phyloP scores from a whole-genome alignment of 129 eudicot genomes.

The Flaveria trinervia region DNA sequence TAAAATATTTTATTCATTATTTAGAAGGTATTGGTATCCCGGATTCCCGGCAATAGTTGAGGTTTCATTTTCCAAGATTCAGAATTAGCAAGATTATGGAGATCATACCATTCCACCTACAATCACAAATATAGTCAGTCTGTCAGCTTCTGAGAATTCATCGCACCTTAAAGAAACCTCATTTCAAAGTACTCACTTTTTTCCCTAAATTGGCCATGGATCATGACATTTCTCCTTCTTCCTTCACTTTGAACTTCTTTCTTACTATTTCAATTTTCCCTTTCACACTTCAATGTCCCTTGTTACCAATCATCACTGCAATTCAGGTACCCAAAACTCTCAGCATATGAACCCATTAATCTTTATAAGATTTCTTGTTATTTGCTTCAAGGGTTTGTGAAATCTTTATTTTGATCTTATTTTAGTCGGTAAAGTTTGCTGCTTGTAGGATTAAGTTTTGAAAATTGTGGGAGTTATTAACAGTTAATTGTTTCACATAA shows the following conservation, averaged over 20 bases:
- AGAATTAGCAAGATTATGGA: neutral
- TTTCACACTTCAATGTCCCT: slow-evolving; percentile 3
- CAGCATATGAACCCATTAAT: slow-evolving; percentile 1
- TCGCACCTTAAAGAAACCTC: slow-evolving; percentile 21
- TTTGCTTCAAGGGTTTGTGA: neutral
- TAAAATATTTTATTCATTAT: too few species aligned
- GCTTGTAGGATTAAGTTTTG: neutral
- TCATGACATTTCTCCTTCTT: slow-evolving; percentile 29
- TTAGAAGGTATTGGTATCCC: neutral
- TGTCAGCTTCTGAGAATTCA: slow-evolving; percentile 29
- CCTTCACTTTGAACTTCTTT: neutral
- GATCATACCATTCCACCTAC: slow-evolving; percentile 24
- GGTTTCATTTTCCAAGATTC: neutral
- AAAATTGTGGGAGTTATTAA: too few species aligned
- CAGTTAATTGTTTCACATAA: too few species aligned
- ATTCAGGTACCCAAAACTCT: slow-evolving; percentile 12
- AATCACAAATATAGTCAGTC: slow-evolving; percentile 12
- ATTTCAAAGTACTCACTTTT: neutral
- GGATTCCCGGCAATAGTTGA: slow-evolving; percentile 1
- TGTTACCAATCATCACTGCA: neutral
- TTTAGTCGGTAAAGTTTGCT: neutral
- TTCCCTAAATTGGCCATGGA: slow-evolving; percentile 7
- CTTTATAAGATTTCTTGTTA: neutral
- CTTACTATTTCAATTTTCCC: slow-evolving; percentile 5
- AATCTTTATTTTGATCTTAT: neutral